A percentile compares a stretch with the other conserved stretches of the same genome.
phyloP scores from a whole-genome alignment of 176 grass and related monocot species.

The Avena eriantha region DNA sequence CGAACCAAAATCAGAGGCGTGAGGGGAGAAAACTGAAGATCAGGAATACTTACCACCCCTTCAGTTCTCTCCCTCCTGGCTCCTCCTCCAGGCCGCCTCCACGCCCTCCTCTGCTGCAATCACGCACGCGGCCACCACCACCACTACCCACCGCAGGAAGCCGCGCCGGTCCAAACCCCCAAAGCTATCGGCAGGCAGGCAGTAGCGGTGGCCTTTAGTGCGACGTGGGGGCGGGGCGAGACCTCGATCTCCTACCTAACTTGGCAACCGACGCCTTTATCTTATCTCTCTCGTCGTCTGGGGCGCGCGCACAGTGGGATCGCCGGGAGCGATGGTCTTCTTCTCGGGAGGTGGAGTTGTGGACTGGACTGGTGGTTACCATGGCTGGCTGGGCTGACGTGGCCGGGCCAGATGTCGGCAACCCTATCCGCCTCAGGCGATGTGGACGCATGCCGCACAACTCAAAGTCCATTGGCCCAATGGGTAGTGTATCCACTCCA shows the following conservation, averaged over 20 bases:
- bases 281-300: neutral
- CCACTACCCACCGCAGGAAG: constrained; percentile 39
- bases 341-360: neutral
- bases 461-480: too few species aligned
- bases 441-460: too few species aligned
- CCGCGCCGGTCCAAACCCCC: constrained; percentile 37
- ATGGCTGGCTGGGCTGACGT: neutral
- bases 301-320: neutral
- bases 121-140: neutral
- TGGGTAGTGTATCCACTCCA: too few species aligned
- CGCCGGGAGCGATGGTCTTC: neutral
- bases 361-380: neutral
- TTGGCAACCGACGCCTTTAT: neutral
- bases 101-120: neutral
- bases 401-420: neutral
- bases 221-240: constrained; percentile 37
- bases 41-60: neutral
- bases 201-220: constrained; percentile 44
- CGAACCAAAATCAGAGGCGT: neutral
- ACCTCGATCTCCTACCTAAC: constrained; percentile 59
- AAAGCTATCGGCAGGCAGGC: neutral
- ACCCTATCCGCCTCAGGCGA: neutral
- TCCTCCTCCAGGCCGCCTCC: neutral
- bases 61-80: neutral
- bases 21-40: neutral